Evolutionary conservation across 768 basidiomycete genomes (phyloP).

Genomic region (Collybia mongolica): DNA sequence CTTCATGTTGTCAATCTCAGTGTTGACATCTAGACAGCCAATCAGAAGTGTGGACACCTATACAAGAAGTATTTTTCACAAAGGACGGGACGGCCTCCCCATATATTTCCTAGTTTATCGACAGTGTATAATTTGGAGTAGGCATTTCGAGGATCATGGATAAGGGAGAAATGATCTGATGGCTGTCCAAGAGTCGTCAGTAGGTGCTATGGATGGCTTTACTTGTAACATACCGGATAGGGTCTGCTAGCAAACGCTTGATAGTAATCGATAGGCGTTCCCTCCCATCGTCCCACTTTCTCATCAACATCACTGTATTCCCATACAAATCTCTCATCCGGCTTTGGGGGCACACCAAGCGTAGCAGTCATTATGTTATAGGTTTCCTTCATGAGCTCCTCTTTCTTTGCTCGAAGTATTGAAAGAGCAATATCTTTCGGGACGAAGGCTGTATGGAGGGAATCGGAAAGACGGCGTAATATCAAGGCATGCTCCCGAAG

Average conservation of each 20-base stretch:
- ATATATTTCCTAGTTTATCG: conserved; percentile 89
- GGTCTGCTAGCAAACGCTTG: conserved; percentile 58
- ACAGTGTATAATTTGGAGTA: conserved; percentile 88
- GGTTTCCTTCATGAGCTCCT: conserved; percentile 78
- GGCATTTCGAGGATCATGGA: conserved; percentile 90
- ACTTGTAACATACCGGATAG: conserved; percentile 42
- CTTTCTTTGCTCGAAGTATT: conserved; percentile 79
- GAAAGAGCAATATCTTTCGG: conserved; percentile 45
- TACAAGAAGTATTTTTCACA: conserved; percentile 50
- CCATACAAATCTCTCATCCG: conserved; percentile 75
- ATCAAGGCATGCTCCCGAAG: conserved; percentile 88
- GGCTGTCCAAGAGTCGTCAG: conserved; percentile 36
- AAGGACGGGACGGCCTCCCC: conserved; percentile 80
- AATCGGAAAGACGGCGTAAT: conserved; percentile 62
- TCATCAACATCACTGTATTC: conserved; percentile 85
- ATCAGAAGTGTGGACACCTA: conserved; percentile 1
- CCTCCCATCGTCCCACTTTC: conserved; percentile 72
- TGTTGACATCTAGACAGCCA: conserved; percentile 74
- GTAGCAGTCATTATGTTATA: conserved; percentile 84
- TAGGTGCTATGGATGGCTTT: not conserved
- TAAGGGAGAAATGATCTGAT: conserved; percentile 82
- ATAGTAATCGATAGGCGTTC: conserved; percentile 82
- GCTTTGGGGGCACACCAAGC: conserved; percentile 81
- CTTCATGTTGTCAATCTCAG: conserved; percentile 80
- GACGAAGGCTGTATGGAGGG: conserved; percentile 48